Percentiles rank a stretch among this genome's conserved stretches.
Evolutionary conservation across 2,329 filamentous ascomycete species (phyloP).

Genomic region (Cercospora zeae-maydis): DNA sequence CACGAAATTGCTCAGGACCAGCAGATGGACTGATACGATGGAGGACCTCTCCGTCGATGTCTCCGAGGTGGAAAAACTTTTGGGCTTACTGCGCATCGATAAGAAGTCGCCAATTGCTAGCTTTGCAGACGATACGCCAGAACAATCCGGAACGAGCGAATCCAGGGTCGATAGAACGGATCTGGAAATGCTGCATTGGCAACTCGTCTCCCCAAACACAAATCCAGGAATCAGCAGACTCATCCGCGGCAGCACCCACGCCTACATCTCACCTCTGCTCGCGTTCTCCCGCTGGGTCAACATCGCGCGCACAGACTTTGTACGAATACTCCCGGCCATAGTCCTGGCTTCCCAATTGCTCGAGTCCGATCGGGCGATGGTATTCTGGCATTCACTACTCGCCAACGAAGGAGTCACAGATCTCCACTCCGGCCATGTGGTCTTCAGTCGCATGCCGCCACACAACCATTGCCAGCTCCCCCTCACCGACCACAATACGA

Average conservation of each 20-base stretch:
- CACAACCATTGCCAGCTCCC: neutral
- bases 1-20: too few species aligned
- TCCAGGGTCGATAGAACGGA: neutral
- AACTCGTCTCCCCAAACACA: neutral
- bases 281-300: neutral
- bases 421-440: neutral
- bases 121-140: too few species aligned
- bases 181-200: neutral
- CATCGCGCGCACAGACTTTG: neutral
- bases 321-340: neutral
- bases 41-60: too few species aligned
- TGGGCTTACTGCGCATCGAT: too few species aligned
- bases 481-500: neutral
- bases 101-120: too few species aligned
- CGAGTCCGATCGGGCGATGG: neutral
- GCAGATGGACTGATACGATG: too few species aligned
- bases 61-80: too few species aligned
- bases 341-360: neutral
- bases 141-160: too few species aligned
- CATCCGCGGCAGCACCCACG: neutral
- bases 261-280: neutral
- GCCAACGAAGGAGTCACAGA: neutral
- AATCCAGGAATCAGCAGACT: neutral
- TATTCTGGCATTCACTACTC: slow-evolving; percentile 4
- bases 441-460: neutral